Percentiles rank a stretch among this genome's conserved stretches.
phyloP scores from a whole-genome alignment of 139 green algal genomes.

The Tetradesmus lagerheimii region DNA sequence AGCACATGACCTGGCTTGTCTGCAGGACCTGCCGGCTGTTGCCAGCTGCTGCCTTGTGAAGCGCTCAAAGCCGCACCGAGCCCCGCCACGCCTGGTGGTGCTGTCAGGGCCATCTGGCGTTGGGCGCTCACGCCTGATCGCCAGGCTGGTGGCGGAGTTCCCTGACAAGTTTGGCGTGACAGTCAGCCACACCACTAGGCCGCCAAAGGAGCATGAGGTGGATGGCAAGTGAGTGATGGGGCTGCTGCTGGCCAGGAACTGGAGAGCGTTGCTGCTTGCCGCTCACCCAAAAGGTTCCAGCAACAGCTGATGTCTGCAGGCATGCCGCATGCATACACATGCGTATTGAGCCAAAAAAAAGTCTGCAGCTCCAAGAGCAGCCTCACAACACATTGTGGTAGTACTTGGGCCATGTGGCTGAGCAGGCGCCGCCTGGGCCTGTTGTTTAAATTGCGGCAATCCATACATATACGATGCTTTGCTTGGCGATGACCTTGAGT shows the following conservation, averaged over 20 bases:
- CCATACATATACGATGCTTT: too few relatives aligned
- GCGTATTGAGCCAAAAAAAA: too few relatives aligned
- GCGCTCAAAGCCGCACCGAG: slow-evolving; percentile 62
- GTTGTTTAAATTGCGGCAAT: too few relatives aligned
- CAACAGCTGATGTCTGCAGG: too few relatives aligned
- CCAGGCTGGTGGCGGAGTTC: slow-evolving; percentile 63
- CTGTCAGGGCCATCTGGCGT: slow-evolving; percentile 72
- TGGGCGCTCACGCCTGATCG: slow-evolving; percentile 62
- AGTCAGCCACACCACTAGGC: slow-evolving; percentile 65
- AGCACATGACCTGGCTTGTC: too few relatives aligned
- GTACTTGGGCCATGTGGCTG: too few relatives aligned
- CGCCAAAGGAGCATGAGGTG: slow-evolving; percentile 62
- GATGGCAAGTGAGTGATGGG: slow-evolving; percentile 41
- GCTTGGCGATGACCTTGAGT: too few relatives aligned
- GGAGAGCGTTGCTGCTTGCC: background rate
- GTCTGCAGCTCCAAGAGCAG: too few relatives aligned
- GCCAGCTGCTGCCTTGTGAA: slow-evolving; percentile 64
- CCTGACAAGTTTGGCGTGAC: slow-evolving; percentile 70
- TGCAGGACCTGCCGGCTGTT: slow-evolving; percentile 45
- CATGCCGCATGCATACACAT: too few relatives aligned
- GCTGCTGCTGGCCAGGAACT: slow-evolving; percentile 23
- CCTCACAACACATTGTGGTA: too few relatives aligned
- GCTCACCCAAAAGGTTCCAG: too few relatives aligned
- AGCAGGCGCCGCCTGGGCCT: too few relatives aligned
- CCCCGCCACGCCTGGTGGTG: slow-evolving; percentile 77